Evolutionary conservation across 805 yeast genomes (phyloP), one percentile per base, ranked within the genome.

Genomic region (Candida succiphila): DNA sequence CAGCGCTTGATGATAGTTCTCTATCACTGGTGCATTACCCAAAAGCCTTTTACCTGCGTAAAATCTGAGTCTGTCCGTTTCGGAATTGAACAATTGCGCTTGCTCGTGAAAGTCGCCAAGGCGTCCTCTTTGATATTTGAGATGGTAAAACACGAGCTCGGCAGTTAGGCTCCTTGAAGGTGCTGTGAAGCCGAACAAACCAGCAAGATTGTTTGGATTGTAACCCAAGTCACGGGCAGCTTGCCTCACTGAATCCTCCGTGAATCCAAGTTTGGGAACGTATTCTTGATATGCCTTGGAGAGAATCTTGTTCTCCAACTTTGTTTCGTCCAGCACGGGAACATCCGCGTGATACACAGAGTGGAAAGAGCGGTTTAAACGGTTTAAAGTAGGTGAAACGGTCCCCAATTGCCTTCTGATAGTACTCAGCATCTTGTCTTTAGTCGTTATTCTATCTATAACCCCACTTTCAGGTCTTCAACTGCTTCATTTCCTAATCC

Each of bases 231-330:
- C 65, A 9, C 52, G 43, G 3, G 66, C 56, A 10, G 78, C 73
- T n/a, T 54, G 42, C n/a, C 55, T 53, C 3, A 72, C 48, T 17
- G 75, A 58, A 19, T 39, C 35, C 17, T 52, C 45, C 17, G 58
- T 43, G 45, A 72, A 72, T 2, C 79, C 79, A 34, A 43, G 48
- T 28, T 43, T 37, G 4, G 78, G 78, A 25, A 72, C 64, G 37
- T 43, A 40, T 4, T 50, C 46, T 4, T 33, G 31, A 30, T 56
- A 49, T 8, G 63, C 63, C 26, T 40, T 43, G 3, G 43, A 30
- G 20, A 57, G 35, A 13, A 72, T 52, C 36, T 56, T 49, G 26
- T 61, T 52, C 37, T 70, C 75, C 7, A 68, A 51, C 5, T 55
- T 43, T 4, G 39, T 23, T 4, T 42, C 30, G 29, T 57, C 55